A percentile compares a stretch with the other conserved stretches of the same genome.
Evolutionary conservation across 306 rosid species (phyloP).

Genomic region (Fragaria ananassa): DNA sequence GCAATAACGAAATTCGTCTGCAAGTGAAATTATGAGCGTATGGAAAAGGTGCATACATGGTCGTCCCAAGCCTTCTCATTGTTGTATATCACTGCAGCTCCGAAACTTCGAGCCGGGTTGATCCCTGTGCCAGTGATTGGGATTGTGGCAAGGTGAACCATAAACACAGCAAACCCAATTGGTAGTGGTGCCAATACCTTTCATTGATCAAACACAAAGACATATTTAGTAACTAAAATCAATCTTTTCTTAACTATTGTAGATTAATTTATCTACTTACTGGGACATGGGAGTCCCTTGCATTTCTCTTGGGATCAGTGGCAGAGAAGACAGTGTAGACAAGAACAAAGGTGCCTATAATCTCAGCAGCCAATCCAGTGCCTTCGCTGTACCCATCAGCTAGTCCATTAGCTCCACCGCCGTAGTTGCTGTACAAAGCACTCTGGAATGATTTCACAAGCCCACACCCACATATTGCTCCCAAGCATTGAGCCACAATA

Average conservation of each 20-base stretch:
- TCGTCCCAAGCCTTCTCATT: conserved; percentile 33
- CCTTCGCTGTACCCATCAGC: conserved; percentile 28
- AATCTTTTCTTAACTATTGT: not conserved
- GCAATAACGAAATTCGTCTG: no score
- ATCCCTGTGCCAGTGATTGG: conserved; percentile 53
- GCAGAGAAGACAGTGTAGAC: conserved; percentile 55
- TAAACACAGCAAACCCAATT: conserved; percentile 49
- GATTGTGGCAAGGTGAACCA: conserved; percentile 49
- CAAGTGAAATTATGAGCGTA: no score
- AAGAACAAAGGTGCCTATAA: conserved; percentile 47
- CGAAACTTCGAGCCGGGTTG: conserved; percentile 47
- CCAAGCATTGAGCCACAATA: conserved; percentile 42
- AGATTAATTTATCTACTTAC: conserved; percentile 12
- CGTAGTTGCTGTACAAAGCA: conserved; percentile 28
- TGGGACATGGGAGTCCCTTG: conserved; percentile 44
- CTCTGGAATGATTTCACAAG: conserved; percentile 41
- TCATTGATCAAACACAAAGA: not conserved
- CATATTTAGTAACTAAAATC: not conserved
- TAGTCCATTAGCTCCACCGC: conserved; percentile 44
- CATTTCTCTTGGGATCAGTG: conserved; percentile 46
- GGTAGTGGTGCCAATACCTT: conserved; percentile 54
- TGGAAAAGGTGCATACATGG: conserved; percentile 18
- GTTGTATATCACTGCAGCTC: conserved; percentile 41
- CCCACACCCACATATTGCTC: conserved; percentile 47
- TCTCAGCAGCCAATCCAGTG: conserved; percentile 47